These are phyloP conservation scores for Aspergillus carbonarius DNA, from an alignment of 2,329 filamentous ascomycete genomes.

Conservation along the genomic window DNA sequence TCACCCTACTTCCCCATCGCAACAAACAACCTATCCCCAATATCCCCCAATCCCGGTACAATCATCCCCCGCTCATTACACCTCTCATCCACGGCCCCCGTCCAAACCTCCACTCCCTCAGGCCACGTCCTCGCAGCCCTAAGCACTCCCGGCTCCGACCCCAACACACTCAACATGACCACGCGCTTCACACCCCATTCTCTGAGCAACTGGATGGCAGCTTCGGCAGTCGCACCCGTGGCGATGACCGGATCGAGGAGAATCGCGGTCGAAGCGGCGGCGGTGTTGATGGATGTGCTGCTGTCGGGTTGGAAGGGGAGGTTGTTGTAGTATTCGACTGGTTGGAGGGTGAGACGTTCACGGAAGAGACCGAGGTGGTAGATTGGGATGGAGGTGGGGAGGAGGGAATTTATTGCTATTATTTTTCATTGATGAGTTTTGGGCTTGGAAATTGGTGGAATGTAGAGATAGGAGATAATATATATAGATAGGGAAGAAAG, in stretches of 20 bases:
- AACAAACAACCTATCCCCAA: slow-evolving; percentile 85
- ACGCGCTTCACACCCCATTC: slow-evolving; percentile 91
- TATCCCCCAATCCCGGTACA: slow-evolving; percentile 82
- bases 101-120: slow-evolving; percentile 63
- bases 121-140: slow-evolving; percentile 75
- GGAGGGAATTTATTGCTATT: slow-evolving; percentile 74
- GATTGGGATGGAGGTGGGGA: slow-evolving; percentile 75
- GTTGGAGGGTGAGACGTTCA: slow-evolving; percentile 79
- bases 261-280: slow-evolving; percentile 66
- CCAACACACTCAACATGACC: slow-evolving; percentile 73
- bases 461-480: no score
- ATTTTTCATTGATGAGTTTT: no score
- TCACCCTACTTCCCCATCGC: slow-evolving; percentile 87
- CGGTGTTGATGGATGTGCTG: slow-evolving; percentile 34
- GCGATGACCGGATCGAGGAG: slow-evolving; percentile 91
- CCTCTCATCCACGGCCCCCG: slow-evolving; percentile 72
- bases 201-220: slow-evolving; percentile 81
- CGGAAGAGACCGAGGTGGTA: slow-evolving; percentile 96
- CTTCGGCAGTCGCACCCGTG: slow-evolving; percentile 84
- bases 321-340: slow-evolving; percentile 98
- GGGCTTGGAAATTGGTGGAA: no score
- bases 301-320: slow-evolving; percentile 63
- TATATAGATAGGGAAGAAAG: neutral
- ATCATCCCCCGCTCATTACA: slow-evolving; percentile 84
- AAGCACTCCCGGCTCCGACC: slow-evolving; percentile 67